Conservation (phyloP, 1,284 basidiomycete genomes). For the Stereum hirsutum region DNA sequence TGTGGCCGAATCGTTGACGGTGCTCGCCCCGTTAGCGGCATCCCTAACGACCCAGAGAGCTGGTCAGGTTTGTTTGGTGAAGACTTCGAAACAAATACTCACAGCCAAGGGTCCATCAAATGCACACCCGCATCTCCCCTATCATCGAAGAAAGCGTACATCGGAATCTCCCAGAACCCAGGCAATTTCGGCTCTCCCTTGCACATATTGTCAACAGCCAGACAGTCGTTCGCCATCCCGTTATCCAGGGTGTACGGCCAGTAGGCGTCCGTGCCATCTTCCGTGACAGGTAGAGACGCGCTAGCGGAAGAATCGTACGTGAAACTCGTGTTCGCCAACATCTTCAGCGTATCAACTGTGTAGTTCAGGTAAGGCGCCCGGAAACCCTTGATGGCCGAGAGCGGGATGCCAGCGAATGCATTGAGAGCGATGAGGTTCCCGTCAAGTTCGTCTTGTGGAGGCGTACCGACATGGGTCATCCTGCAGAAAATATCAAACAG, state of each 20-base stretch:
- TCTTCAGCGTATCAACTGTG: slow-evolving; percentile 50
- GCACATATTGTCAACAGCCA: slow-evolving; percentile 47
- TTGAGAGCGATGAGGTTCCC: slow-evolving; percentile 79
- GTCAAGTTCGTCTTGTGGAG: slow-evolving; percentile 57
- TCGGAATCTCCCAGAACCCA: slow-evolving; percentile 77
- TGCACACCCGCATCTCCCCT: slow-evolving; percentile 48
- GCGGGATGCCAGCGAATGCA: slow-evolving; percentile 70
- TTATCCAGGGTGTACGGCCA: slow-evolving; percentile 72
- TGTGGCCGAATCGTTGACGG: slow-evolving; percentile 50
- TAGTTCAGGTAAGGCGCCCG: slow-evolving; percentile 75
- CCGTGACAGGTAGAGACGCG: slow-evolving; percentile 62
- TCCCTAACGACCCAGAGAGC: slow-evolving; percentile 29
- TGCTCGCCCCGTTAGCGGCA: slow-evolving; percentile 38
- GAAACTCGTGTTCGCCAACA: slow-evolving; percentile 51
- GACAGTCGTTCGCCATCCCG: slow-evolving; percentile 76
- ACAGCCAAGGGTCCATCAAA: slow-evolving; percentile 84
- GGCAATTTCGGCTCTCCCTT: slow-evolving; percentile 66
- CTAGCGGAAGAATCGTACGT: slow-evolving; percentile 66
- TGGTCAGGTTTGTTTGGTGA: slow-evolving; percentile 1
- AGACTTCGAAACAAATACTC: slow-evolving; percentile 19
- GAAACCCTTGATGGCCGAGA: slow-evolving; percentile 65
- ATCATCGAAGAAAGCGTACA: slow-evolving; percentile 71
- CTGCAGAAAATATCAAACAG: slow-evolving; percentile 22
- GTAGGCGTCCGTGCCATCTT: slow-evolving; percentile 62
- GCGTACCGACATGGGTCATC: slow-evolving; percentile 75